These are phyloP conservation scores for Colletotrichum gigasporum DNA, from an alignment of 2,329 filamentous ascomycete species.

Conservation along the genomic window DNA sequence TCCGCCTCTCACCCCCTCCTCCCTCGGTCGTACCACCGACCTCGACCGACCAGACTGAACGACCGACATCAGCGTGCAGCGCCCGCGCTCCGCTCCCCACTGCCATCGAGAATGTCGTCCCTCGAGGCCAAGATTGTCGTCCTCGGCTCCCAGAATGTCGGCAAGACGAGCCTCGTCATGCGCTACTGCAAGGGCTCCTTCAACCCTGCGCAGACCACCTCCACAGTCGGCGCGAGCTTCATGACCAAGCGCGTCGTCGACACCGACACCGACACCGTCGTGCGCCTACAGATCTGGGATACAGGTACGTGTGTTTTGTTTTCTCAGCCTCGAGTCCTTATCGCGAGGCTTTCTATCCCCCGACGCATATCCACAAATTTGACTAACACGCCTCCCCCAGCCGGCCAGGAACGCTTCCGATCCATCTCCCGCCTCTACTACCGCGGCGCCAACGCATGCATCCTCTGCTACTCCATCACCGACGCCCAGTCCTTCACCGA, in stretches of 20 bases:
- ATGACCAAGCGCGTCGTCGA: constrained; percentile 84
- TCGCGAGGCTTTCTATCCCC: too few species aligned
- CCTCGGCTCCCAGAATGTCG: constrained; percentile 81
- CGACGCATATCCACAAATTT: neutral
- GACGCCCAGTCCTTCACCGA: constrained; percentile 86
- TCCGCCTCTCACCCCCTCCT: neutral
- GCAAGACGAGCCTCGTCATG: constrained; percentile 81
- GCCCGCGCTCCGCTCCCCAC: neutral
- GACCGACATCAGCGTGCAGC: constrained; percentile 1
- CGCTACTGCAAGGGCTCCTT: constrained; percentile 80
- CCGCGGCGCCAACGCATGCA: constrained; percentile 91
- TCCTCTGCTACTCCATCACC: constrained; percentile 95
- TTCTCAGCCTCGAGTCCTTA: neutral
- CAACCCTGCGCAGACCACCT: constrained; percentile 69
- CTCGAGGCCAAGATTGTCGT: constrained; percentile 86
- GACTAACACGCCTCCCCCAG: constrained; percentile 45
- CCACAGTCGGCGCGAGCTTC: constrained; percentile 84
- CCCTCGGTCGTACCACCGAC: constrained; percentile 14
- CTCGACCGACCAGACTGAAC: constrained; percentile 2
- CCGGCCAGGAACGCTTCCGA: constrained; percentile 94
- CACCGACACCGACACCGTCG: constrained; percentile 83
- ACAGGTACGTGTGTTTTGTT: constrained; percentile 63
- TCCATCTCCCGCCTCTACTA: constrained; percentile 97
- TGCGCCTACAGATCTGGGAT: constrained; percentile 96
- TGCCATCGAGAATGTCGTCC: constrained; percentile 55